Evolutionary conservation across 305 asterid genomes (phyloP).

Genomic region (Solanum chacoense): DNA sequence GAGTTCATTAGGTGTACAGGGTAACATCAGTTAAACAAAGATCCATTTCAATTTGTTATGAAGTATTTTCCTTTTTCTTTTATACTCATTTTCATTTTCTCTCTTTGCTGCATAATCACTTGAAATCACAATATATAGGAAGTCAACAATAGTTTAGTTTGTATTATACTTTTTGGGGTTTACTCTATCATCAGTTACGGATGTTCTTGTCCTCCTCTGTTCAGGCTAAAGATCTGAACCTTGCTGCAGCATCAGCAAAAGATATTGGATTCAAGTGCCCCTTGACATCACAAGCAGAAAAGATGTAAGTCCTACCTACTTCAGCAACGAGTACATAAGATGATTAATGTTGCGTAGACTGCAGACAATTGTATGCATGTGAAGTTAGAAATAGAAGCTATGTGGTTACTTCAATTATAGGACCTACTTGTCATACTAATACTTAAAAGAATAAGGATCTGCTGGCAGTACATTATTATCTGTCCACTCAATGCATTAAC

Average conservation of each 20-base stretch:
- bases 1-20: background rate
- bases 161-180: background rate
- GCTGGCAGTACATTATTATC: background rate
- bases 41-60: background rate
- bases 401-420: background rate
- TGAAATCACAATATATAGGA: background rate
- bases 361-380: background rate
- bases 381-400: background rate
- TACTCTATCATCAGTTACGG: background rate
- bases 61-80: background rate
- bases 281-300: conserved; percentile 47
- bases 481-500: background rate
- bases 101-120: background rate
- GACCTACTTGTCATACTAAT: background rate
- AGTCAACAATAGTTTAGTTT: background rate
- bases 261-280: conserved; percentile 46
- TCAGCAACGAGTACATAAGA: background rate
- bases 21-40: background rate
- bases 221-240: conserved; percentile 88
- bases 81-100: background rate
- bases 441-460: background rate
- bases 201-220: background rate
- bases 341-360: background rate
- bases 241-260: conserved; percentile 61
- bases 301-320: conserved; percentile 41